These are phyloP conservation scores for Alternaria ventricosa DNA, from an alignment of 2,329 filamentous ascomycete species.

Conservation along the genomic window DNA sequence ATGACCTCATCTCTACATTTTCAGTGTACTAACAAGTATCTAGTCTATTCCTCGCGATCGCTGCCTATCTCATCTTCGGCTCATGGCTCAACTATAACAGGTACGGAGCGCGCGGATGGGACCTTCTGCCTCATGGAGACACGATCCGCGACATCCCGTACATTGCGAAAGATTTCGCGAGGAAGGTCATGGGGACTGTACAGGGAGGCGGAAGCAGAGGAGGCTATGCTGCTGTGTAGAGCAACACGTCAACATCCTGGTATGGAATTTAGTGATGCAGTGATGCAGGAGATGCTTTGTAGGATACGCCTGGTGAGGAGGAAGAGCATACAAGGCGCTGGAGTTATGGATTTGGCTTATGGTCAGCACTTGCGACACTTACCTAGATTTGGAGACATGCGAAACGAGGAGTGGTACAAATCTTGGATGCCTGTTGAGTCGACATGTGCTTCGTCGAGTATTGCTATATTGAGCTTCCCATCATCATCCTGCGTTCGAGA, in stretches of 20 bases:
- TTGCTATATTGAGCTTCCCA: neutral
- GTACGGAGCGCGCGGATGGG: constrained; percentile 94
- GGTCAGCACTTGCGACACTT: neutral
- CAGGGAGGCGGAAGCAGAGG: constrained; percentile 84
- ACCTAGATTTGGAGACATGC: neutral
- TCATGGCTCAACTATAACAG: constrained; percentile 99
- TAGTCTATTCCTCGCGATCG: constrained; percentile 83
- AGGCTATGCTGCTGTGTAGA: constrained; percentile 88
- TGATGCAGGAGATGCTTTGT: neutral
- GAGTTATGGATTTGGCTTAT: neutral
- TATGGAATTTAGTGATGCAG: neutral
- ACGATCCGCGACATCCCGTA: constrained; percentile 92
- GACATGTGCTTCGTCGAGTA: neutral
- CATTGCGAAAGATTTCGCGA: constrained; percentile 84
- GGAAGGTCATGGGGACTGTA: constrained; percentile 80
- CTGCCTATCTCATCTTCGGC: constrained; percentile 94
- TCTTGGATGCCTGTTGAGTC: neutral
- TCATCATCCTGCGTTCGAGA: neutral
- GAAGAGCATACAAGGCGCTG: neutral
- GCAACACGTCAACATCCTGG: neutral
- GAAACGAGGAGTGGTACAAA: neutral
- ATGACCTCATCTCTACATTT: neutral
- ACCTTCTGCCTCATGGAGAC: constrained; percentile 90
- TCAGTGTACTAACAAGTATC: neutral
- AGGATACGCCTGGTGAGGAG: neutral